Evolutionary conservation across 352 stramenopile genomes (phyloP), one percentile per base, ranked within the genome.

Genomic region (Elongisporangium senticosum): DNA sequence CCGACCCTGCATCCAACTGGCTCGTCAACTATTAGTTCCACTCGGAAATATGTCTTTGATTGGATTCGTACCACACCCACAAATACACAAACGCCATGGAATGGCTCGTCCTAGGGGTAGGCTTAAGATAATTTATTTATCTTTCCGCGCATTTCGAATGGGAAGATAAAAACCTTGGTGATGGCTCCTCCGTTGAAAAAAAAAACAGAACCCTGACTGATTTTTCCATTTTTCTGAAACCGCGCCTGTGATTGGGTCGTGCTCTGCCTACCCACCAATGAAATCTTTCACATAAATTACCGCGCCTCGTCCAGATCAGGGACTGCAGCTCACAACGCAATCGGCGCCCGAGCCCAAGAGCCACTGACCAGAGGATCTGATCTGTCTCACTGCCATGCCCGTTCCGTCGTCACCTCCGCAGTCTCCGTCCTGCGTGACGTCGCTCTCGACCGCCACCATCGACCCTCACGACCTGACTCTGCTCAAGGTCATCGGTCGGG

Each of bases 401-500:
- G 8, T 37, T 37, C 26, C 33, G 33, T 43, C 33, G 33, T 43
- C 33, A 43, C 4, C 13, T 17, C 33, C 33, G 5, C 33, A 43
- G 33, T 43, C 33, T 43, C 33, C 33, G 33, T 43, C 33, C 33
- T 43, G 33, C 33, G 33, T 43, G 10, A 17, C 33, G 33, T 43
- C 33, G 33, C 33, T 43, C 5, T 43, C 33, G 10, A 4, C 33
- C 33, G 33, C 11, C 33, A 17, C 33, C 33, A 81, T 90, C 51
- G 69, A 86, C 51, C 79, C 79, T 55, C 75, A 83, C 51, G 77
- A 91, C 56, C 69, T 94, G 49, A 83, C 75, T 59, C 67, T 94
- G 55, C 75, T 94, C 54, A 90, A 92, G 54, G 85, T 94, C n/a
- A 90, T 94, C 53, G 85, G 85, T 1, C 85, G 83, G 33, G 85